A percentile compares a stretch with the other conserved stretches of the same genome.
Evolutionary conservation across 140 eudicot species (phyloP).

Genomic region (Ambrosia hybrid): DNA sequence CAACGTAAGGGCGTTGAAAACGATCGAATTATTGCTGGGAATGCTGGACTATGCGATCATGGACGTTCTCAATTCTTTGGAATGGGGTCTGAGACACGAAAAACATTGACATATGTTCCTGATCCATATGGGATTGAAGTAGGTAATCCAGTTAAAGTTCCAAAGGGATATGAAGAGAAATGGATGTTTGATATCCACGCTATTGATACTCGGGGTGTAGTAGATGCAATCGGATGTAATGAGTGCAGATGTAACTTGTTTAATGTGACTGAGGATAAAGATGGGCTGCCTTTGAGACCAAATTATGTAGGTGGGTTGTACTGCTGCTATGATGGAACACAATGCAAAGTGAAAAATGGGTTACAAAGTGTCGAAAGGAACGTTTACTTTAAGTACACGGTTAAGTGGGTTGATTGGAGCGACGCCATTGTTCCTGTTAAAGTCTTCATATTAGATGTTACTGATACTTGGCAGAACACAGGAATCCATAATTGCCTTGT

Average conservation of each 20-base stretch:
- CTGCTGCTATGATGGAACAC: constrained; percentile 69
- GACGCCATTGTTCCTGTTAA: constrained; percentile 57
- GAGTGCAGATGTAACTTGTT: constrained; percentile 77
- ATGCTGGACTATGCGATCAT: constrained; percentile 53
- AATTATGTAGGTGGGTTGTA: constrained; percentile 61
- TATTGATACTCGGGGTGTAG: constrained; percentile 71
- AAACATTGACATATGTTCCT: constrained; percentile 59
- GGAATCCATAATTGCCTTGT: constrained; percentile 58
- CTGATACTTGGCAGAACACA: constrained; percentile 62
- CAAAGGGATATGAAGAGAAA: constrained; percentile 69
- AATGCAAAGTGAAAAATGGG: constrained; percentile 60
- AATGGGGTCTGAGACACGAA: constrained; percentile 86
- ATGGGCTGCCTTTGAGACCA: constrained; percentile 41
- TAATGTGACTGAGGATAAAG: constrained; percentile 49
- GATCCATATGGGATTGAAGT: constrained; percentile 83
- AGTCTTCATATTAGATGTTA: constrained; percentile 67
- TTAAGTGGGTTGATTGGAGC: constrained; percentile 72
- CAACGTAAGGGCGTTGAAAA: constrained; percentile 34
- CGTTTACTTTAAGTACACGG: constrained; percentile 63
- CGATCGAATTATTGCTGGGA: constrained; percentile 33
- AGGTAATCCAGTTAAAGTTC: constrained; percentile 64
- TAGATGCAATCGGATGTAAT: constrained; percentile 69
- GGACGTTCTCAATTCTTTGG: constrained; percentile 61
- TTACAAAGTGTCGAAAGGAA: constrained; percentile 40
- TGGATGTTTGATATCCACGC: constrained; percentile 85